A percentile compares a stretch with the other conserved stretches of the same genome.
These are phyloP conservation scores for Sungouiella blattae DNA, from an alignment of 805 yeast species.

Conservation along the genomic window DNA sequence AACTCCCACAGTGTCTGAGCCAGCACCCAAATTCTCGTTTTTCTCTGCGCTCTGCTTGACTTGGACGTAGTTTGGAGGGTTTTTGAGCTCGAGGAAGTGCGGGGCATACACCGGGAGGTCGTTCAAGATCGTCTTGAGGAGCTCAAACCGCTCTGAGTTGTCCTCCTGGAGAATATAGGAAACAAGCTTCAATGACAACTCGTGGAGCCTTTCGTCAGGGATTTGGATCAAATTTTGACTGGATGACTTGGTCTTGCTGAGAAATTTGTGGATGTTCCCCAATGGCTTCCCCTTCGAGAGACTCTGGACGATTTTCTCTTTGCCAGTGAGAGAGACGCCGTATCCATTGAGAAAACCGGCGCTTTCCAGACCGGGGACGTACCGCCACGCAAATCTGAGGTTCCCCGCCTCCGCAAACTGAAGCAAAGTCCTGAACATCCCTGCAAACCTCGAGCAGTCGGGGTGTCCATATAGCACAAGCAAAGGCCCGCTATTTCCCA, in stretches of 20 bases:
- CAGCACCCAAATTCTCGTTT: constrained; percentile 37
- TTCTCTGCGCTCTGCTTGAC: constrained; percentile 18
- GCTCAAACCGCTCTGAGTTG: neutral
- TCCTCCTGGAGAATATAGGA: constrained; percentile 6
- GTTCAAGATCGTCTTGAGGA: constrained; percentile 5
- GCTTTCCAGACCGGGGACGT: constrained; percentile 40
- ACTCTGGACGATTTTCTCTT: constrained; percentile 2
- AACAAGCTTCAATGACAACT: constrained; percentile 7
- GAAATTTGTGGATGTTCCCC: constrained; percentile 1
- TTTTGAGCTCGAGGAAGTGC: constrained; percentile 2
- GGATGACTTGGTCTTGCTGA: neutral
- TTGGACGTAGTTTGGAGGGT: constrained; percentile 1
- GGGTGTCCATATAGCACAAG: constrained; percentile 68
- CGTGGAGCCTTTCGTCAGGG: constrained; percentile 2
- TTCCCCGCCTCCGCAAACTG: constrained; percentile 62
- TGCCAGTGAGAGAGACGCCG: constrained; percentile 41
- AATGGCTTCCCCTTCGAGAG: neutral
- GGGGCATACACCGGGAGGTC: constrained; percentile 13
- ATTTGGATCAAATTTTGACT: neutral
- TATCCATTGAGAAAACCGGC: constrained; percentile 51
- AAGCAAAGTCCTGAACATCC: constrained; percentile 56
- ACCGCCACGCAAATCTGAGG: constrained; percentile 72
- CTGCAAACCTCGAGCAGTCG: constrained; percentile 43
- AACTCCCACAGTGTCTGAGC: constrained; percentile 45
- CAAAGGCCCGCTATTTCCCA: constrained; percentile 55